These are phyloP conservation scores for Kuraishia piskuri DNA, from an alignment of 805 yeast species.

Conservation along the genomic window DNA sequence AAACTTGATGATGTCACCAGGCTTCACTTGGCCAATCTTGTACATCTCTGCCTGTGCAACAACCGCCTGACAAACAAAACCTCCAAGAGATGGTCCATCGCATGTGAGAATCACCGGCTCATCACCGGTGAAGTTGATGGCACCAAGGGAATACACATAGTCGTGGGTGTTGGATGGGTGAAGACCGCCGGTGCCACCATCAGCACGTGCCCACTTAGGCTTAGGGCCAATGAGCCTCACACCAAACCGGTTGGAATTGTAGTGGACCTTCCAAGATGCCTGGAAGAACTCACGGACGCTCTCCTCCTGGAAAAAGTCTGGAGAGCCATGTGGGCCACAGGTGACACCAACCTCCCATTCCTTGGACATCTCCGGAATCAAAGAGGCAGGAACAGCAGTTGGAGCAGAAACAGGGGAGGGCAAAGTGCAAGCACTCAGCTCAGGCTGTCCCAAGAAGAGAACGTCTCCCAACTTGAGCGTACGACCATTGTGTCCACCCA, in stretches of 20 bases:
- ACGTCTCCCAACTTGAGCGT: conserved; percentile 90
- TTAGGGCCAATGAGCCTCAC: conserved; percentile 92
- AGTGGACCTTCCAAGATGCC: conserved; percentile 88
- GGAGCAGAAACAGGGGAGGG: conserved; percentile 72
- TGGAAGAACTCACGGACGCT: conserved; percentile 68
- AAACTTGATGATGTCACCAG: conserved; percentile 82
- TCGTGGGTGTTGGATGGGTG: conserved; percentile 99
- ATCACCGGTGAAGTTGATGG: conserved; percentile 96
- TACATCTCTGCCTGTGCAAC: conserved; percentile 95
- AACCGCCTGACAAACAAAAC: conserved; percentile 94
- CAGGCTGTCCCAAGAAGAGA: conserved; percentile 75
- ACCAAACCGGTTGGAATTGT: conserved; percentile 95
- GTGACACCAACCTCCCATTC: conserved; percentile 88
- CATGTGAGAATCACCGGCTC: conserved; percentile 96
- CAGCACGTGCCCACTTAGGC: conserved; percentile 92
- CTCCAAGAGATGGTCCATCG: conserved; percentile 97
- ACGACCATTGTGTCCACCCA: conserved; percentile 95
- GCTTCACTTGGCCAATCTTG: conserved; percentile 97
- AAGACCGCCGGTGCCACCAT: conserved; percentile 97
- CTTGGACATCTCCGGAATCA: conserved; percentile 47
- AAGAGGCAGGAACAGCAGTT: conserved; percentile 39
- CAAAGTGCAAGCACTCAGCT: conserved; percentile 53
- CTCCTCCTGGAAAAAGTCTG: conserved; percentile 82
- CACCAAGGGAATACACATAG: conserved; percentile 93
- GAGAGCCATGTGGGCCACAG: conserved; percentile 97